Evolutionary conservation across 192 early-diverging fungal species (phyloP).

Genomic region (Coemansia sp.): DNA sequence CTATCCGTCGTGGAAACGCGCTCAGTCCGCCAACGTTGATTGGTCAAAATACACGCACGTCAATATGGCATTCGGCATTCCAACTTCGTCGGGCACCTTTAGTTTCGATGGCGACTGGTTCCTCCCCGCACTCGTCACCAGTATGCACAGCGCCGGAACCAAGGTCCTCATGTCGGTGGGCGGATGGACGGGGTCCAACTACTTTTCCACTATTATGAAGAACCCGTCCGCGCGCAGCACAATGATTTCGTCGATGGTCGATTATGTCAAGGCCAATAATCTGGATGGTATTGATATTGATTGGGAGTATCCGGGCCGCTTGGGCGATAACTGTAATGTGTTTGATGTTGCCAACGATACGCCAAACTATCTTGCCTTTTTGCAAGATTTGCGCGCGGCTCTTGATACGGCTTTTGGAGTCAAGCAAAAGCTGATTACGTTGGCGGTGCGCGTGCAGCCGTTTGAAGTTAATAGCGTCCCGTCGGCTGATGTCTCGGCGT

Average conservation of each 20-base stretch:
- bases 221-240: constrained; percentile 21
- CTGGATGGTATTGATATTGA: constrained; percentile 78
- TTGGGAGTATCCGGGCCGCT: constrained; percentile 72
- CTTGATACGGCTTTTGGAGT: constrained; percentile 25
- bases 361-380: constrained; percentile 64
- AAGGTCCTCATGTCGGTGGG: constrained; percentile 71
- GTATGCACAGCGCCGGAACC: constrained; percentile 58
- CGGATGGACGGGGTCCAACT: constrained; percentile 65
- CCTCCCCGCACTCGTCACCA: constrained; percentile 46
- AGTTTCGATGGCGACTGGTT: constrained; percentile 33
- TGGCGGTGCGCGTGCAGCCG: constrained; percentile 66
- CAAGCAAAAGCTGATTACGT: constrained; percentile 61
- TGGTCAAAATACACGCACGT: constrained; percentile 66
- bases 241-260: constrained; percentile 53
- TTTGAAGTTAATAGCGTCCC: constrained; percentile 58
- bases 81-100: constrained; percentile 40
- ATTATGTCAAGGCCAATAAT: constrained; percentile 44
- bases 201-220: constrained; percentile 57
- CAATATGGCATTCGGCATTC: constrained; percentile 67
- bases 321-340: constrained; percentile 43
- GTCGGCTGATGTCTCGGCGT: constrained; percentile 59
- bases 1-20: constrained; percentile 44
- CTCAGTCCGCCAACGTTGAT: constrained; percentile 26
- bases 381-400: constrained; percentile 59
- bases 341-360: constrained; percentile 63